Conservation (phyloP, 169 alveolate species). For the Blepharisma undulans region DNA sequence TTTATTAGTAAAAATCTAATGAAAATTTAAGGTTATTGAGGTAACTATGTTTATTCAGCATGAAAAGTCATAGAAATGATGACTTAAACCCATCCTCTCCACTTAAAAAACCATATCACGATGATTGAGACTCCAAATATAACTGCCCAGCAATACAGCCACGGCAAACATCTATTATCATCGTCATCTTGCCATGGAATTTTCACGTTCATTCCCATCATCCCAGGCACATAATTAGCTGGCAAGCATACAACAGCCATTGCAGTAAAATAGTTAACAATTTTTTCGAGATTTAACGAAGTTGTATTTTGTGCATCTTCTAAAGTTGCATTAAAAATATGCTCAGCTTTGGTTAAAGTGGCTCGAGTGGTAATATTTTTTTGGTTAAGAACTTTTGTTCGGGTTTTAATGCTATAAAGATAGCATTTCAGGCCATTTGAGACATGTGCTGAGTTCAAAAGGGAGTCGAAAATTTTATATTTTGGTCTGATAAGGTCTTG, state of each 20-base stretch:
- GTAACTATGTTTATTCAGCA: neutral
- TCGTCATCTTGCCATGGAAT: conserved; percentile 38
- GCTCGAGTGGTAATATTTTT: neutral
- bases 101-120: too few species aligned
- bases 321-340: neutral
- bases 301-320: conserved; percentile 29
- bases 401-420: neutral
- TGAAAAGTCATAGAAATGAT: too few species aligned
- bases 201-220: conserved; percentile 46
- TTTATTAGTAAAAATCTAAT: neutral
- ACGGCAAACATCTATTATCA: neutral
- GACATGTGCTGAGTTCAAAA: neutral
- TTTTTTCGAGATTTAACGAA: neutral
- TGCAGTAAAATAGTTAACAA: conserved; percentile 37
- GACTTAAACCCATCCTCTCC: neutral
- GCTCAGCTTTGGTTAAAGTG: neutral
- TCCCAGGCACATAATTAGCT: conserved; percentile 17
- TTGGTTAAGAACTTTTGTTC: neutral
- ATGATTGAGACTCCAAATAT: too few species aligned
- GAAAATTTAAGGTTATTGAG: neutral
- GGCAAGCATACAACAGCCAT: conserved; percentile 48
- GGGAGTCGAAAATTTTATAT: neutral
- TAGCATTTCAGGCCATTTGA: neutral
- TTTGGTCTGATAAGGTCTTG: neutral
- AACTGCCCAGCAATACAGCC: neutral